Evolutionary conservation across 2,329 filamentous ascomycete genomes (phyloP), one percentile per base, ranked within the genome.

Genomic region (Phyllosticta capitalensis): DNA sequence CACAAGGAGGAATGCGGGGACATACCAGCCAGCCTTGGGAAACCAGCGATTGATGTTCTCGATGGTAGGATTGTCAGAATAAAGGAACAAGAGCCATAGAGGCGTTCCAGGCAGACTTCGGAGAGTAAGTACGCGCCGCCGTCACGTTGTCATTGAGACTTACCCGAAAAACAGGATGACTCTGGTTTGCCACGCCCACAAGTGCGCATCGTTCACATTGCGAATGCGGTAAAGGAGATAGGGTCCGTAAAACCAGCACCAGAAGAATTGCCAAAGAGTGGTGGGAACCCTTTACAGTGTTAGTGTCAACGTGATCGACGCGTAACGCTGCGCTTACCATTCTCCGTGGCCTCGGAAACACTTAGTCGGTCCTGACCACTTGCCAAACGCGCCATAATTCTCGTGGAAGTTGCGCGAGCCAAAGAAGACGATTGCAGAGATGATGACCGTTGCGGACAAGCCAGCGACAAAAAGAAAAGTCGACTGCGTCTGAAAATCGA

Each of bases 121-220:
- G 53, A 49, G 58, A 20, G 17, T 53, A 14, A 21, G 4, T 38
- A n/a, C 3, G 24, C 5, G 21, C 10, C 9, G 21, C 22, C 21
- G 24, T 48, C 9, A 30, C 28, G 2, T 7, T n/a, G 17, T 17
- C 19, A 9, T 9, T 17, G 22, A 21, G 2, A 50, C 65, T 62
- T 64, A 77, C 72, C 73, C 75, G 50, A 75, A 72, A 58, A 81
- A 59, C 55, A 78, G 72, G 58, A 76, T 76, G 48, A 77, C 68
- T 49, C 83, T 81, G 30, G 84, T 88, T 67, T 87, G 85, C 5
- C 80, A 67, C 10, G 84, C 77, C 85, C 85, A 88, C 59, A 84
- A 81, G 65, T 87, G 83, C 6, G 83, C 84, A 66, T 88, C 85
- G 28, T 77, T 77, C 64, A 88, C 82, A 21, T 77, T 73, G 7